A percentile compares a stretch with the other conserved stretches of the same genome.
Conservation (phyloP, 2,329 filamentous ascomycete species). For the Colletotrichum sp. region DNA sequence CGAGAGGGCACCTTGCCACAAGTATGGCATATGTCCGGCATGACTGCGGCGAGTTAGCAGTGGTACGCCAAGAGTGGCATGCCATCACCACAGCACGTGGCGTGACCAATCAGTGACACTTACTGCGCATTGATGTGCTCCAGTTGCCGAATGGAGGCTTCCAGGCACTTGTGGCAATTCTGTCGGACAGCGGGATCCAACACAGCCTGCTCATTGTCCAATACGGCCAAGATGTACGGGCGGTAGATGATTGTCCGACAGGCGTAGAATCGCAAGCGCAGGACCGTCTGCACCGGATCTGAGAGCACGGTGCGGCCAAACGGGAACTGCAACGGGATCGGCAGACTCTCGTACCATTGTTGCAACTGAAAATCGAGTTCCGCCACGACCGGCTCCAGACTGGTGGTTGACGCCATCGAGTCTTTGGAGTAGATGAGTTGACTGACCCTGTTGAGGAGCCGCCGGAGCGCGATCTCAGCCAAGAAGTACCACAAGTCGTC, state of each 20-base stretch:
- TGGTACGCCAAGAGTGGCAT: neutral
- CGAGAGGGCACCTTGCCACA: conserved; percentile 84
- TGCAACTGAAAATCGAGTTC: conserved; percentile 83
- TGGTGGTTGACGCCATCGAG: conserved; percentile 72
- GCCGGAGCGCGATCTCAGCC: conserved; percentile 79
- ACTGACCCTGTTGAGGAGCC: conserved; percentile 79
- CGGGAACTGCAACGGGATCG: conserved; percentile 77
- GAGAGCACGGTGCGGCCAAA: conserved; percentile 70
- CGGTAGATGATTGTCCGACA: conserved; percentile 88
- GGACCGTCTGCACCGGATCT: conserved; percentile 79
- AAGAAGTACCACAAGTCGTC: conserved; percentile 89
- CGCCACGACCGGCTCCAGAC: conserved; percentile 77
- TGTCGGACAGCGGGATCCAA: conserved; percentile 76
- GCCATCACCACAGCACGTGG: neutral
- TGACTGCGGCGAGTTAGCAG: conserved; percentile 58
- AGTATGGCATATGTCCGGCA: conserved; percentile 82
- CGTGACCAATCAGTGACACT: conserved; percentile 38
- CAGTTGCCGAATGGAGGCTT: conserved; percentile 79
- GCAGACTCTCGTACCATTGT: conserved; percentile 85
- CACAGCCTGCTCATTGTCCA: conserved; percentile 77
- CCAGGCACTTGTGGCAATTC: conserved; percentile 81
- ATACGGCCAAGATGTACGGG: conserved; percentile 79
- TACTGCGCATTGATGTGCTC: conserved; percentile 81
- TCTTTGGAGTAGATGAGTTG: conserved; percentile 81
- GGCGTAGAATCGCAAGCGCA: conserved; percentile 81